Percentiles rank a stretch among this genome's conserved stretches.
These are phyloP conservation scores for Talaromyces amestolkiae DNA, from an alignment of 2,329 filamentous ascomycete genomes.

Conservation along the genomic window DNA sequence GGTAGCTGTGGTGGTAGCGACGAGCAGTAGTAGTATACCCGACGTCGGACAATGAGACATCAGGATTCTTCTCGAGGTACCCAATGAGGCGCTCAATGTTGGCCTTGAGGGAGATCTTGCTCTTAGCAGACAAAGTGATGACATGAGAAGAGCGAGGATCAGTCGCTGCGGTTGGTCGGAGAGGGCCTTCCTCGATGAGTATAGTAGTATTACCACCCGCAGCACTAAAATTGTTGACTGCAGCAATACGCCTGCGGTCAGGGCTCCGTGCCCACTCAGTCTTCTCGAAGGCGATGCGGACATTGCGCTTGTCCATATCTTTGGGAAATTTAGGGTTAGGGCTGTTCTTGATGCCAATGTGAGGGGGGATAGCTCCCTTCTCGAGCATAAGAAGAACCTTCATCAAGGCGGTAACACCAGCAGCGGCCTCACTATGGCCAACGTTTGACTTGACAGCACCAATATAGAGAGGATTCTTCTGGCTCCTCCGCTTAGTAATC, in stretches of 20 bases:
- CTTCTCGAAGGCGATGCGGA: slow-evolving; percentile 48
- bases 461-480: slow-evolving; percentile 54
- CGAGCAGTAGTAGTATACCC: slow-evolving; percentile 67
- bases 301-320: slow-evolving; percentile 44
- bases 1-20: slow-evolving; percentile 43
- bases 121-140: slow-evolving; percentile 58
- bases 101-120: slow-evolving; percentile 38
- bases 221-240: slow-evolving; percentile 68
- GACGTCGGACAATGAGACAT: slow-evolving; percentile 53
- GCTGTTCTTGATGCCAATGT: slow-evolving; percentile 38
- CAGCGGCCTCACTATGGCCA: slow-evolving; percentile 60
- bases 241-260: slow-evolving; percentile 37
- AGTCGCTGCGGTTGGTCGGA: slow-evolving; percentile 28
- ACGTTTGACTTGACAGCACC: slow-evolving; percentile 65
- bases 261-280: slow-evolving; percentile 36
- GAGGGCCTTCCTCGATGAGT: slow-evolving; percentile 39
- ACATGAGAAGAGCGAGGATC: slow-evolving; percentile 57
- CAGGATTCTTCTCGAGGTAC: slow-evolving; percentile 28
- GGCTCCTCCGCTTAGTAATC: slow-evolving; percentile 47
- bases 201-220: slow-evolving; percentile 61
- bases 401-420: slow-evolving; percentile 24
- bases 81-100: slow-evolving; percentile 45
- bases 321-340: slow-evolving; percentile 46
- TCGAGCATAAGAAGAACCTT: slow-evolving; percentile 16
- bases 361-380: slow-evolving; percentile 33